Conservation (phyloP, 208 protist genomes). For the Leishmania guyanensis region DNA sequence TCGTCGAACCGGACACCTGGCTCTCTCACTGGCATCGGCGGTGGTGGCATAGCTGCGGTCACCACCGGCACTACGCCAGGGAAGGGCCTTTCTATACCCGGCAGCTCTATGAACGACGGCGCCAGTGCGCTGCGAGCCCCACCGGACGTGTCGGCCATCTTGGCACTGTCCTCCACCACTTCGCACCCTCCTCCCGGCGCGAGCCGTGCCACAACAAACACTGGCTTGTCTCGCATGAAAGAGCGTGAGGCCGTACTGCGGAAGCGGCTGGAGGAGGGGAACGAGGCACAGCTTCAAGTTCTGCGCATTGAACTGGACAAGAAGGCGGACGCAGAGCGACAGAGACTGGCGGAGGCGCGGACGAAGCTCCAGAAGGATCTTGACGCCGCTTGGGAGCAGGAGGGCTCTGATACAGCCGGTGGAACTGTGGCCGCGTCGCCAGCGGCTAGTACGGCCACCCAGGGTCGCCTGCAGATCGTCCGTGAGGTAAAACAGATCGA, state of each 20-base stretch:
- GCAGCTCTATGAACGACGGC: slow-evolving; percentile 5
- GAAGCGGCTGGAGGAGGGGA: slow-evolving; percentile 60
- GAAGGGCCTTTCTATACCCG: not conserved
- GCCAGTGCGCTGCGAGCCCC: slow-evolving; percentile 15
- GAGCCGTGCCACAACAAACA: not conserved
- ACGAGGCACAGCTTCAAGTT: slow-evolving; percentile 38
- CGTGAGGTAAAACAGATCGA: slow-evolving; percentile 46
- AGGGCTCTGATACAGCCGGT: slow-evolving; percentile 6
- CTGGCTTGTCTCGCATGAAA: slow-evolving; percentile 32
- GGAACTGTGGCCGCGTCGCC: not conserved
- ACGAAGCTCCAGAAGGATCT: slow-evolving; percentile 23
- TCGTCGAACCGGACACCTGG: not conserved
- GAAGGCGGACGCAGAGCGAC: slow-evolving; percentile 25
- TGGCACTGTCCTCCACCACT: slow-evolving; percentile 12
- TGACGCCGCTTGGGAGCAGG: slow-evolving; percentile 28
- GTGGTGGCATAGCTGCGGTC: not conserved
- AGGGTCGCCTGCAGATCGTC: slow-evolving; percentile 21
- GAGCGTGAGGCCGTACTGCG: slow-evolving; percentile 61
- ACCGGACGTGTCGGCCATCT: slow-evolving; percentile 27
- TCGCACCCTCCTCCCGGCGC: slow-evolving; percentile 3
- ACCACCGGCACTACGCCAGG: not conserved
- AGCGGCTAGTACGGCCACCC: not conserved
- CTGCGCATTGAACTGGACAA: slow-evolving; percentile 47
- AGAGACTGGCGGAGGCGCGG: slow-evolving; percentile 27
- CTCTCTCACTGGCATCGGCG: not conserved